Evolutionary conservation across 345 rosid species (phyloP).

Genomic region (Bruguiera sexangula): DNA sequence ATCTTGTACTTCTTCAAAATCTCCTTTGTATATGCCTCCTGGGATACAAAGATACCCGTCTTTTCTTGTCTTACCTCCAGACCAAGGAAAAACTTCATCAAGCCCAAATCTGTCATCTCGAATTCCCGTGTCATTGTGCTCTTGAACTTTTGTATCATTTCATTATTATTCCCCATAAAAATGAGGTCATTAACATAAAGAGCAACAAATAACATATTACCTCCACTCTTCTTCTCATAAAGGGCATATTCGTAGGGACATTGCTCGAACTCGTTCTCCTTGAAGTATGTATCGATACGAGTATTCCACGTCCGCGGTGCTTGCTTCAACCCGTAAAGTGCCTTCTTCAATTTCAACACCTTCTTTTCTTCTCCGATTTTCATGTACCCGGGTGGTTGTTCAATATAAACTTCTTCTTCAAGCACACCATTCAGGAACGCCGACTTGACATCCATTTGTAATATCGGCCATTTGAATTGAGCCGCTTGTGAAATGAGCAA

Average conservation of each 20-base stretch:
- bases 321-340: too few relatives aligned
- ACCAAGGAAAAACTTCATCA: conserved; percentile 10
- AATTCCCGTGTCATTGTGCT: not conserved
- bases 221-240: too few relatives aligned
- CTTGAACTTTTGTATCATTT: not conserved
- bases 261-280: not conserved
- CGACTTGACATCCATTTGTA: not conserved
- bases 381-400: too few relatives aligned
- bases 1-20: not conserved
- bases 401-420: too few relatives aligned
- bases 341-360: too few relatives aligned
- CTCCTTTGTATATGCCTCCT: not conserved
- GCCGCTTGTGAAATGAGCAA: not conserved
- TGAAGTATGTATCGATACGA: not conserved
- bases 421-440: too few relatives aligned
- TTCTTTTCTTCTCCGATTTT: too few relatives aligned
- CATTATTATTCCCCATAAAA: not conserved
- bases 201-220: not conserved
- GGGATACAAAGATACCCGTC: conserved; percentile 1
- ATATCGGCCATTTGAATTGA: not conserved
- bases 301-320: too few relatives aligned
- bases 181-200: conserved; percentile 12
- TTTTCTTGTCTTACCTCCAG: conserved; percentile 6
- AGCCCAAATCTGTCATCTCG: not conserved
- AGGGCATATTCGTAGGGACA: not conserved